Evolutionary conservation across 495 filamentous ascomycete species (phyloP).

Genomic region (Penicillium malachiteum): DNA sequence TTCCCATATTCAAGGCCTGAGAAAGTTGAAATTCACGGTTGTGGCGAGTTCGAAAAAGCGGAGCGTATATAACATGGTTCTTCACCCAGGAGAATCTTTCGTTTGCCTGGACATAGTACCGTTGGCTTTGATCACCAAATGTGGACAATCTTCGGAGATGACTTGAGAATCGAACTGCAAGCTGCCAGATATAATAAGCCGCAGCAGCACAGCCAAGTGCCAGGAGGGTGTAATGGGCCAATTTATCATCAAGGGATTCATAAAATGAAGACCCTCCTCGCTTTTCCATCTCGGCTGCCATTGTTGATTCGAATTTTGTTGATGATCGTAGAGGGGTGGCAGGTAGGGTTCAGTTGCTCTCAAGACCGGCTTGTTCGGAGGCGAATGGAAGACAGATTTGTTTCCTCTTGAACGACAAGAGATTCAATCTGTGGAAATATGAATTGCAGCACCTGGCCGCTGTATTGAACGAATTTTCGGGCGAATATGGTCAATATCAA

Average conservation of each 20-base stretch:
- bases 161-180: constrained; percentile 48
- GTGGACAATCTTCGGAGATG: constrained; percentile 75
- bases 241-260: constrained; percentile 38
- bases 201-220: constrained; percentile 52
- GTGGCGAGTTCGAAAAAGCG: constrained; percentile 77
- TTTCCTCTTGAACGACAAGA: not conserved
- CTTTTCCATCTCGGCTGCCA: constrained; percentile 26
- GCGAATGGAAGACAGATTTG: not conserved
- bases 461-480: not conserved
- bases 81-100: constrained; percentile 64
- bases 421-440: not conserved
- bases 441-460: constrained; percentile 17
- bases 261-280: constrained; percentile 27
- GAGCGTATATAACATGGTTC: constrained; percentile 78
- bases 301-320: not conserved
- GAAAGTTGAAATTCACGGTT: constrained; percentile 83
- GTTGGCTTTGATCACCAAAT: constrained; percentile 68
- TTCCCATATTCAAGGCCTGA: constrained; percentile 76
- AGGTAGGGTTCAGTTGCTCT: not conserved
- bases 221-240: constrained; percentile 41
- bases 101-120: constrained; percentile 55
- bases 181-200: constrained; percentile 51
- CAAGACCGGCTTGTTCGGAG: constrained; percentile 28
- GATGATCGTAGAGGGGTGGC: not conserved
- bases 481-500: not conserved